Evolutionary conservation across 768 basidiomycete genomes (phyloP).

Genomic region (Chalciporus piperatus): DNA sequence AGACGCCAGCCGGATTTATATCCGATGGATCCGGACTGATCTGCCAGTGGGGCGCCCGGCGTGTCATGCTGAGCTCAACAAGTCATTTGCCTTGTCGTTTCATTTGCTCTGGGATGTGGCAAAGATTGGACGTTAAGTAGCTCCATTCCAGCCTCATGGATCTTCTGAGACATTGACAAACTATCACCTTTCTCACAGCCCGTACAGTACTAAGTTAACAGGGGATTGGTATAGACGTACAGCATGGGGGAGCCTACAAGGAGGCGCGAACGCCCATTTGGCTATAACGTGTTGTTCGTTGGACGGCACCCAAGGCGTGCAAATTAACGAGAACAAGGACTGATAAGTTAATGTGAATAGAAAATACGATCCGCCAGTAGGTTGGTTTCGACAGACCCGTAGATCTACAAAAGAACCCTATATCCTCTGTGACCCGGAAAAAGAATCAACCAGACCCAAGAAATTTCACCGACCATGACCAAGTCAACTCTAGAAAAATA

Average conservation of each 20-base stretch:
- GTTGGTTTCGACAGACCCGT: too few species aligned
- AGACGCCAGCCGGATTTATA: too few species aligned
- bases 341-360: neutral
- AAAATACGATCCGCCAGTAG: neutral
- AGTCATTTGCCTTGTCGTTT: too few species aligned
- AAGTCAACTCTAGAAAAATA: constrained; percentile 12
- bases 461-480: neutral
- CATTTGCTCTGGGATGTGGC: too few species aligned
- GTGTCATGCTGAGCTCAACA: too few species aligned
- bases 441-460: neutral
- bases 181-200: too few species aligned
- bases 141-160: too few species aligned
- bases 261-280: neutral
- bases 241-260: neutral
- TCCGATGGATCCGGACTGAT: too few species aligned
- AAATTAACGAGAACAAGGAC: neutral
- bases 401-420: neutral
- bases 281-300: neutral
- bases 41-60: too few species aligned
- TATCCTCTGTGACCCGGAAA: neutral
- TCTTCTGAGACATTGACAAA: too few species aligned
- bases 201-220: neutral
- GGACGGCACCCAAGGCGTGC: neutral
- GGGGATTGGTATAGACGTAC: too few species aligned
- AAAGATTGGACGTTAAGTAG: too few species aligned